These are phyloP conservation scores for Mycena citricolor DNA, from an alignment of 1,284 basidiomycete genomes.

Conservation along the genomic window DNA sequence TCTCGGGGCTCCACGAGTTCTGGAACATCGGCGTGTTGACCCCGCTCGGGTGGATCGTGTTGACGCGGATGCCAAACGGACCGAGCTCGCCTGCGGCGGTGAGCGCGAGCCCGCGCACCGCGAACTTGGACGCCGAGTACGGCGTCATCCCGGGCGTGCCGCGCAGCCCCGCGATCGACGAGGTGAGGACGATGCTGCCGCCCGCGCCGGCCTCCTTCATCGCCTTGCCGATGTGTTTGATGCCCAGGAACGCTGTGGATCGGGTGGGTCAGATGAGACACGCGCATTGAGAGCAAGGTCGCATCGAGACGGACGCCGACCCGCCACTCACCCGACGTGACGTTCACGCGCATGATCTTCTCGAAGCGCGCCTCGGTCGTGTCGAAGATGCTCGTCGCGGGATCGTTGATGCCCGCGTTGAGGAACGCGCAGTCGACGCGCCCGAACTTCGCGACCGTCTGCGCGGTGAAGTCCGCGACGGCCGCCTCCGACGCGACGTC, in stretches of 20 bases:
- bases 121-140: conserved; percentile 23
- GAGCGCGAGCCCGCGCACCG: conserved; percentile 21
- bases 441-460: conserved; percentile 19
- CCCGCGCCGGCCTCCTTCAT: conserved; percentile 18
- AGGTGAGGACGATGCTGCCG: conserved; percentile 22
- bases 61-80: conserved; percentile 22
- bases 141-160: conserved; percentile 20
- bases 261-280: no score
- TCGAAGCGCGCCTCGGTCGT: conserved; percentile 15
- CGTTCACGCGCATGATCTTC: conserved; percentile 22
- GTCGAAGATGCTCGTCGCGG: conserved; percentile 16
- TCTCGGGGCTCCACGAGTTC: no score
- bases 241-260: conserved; percentile 24
- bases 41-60: conserved; percentile 20
- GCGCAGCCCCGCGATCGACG: conserved; percentile 22
- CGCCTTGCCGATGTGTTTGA: conserved; percentile 19
- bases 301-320: not conserved
- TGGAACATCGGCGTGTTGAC: conserved; percentile 18
- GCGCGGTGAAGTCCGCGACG: conserved; percentile 5
- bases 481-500: conserved; percentile 17
- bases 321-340: conserved; percentile 13
- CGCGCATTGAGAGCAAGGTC: no score
- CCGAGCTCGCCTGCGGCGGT: conserved; percentile 24
- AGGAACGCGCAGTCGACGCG: conserved; percentile 20
- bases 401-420: conserved; percentile 19